Conservation (phyloP, 768 basidiomycete genomes). For the Trametes villosa region DNA sequence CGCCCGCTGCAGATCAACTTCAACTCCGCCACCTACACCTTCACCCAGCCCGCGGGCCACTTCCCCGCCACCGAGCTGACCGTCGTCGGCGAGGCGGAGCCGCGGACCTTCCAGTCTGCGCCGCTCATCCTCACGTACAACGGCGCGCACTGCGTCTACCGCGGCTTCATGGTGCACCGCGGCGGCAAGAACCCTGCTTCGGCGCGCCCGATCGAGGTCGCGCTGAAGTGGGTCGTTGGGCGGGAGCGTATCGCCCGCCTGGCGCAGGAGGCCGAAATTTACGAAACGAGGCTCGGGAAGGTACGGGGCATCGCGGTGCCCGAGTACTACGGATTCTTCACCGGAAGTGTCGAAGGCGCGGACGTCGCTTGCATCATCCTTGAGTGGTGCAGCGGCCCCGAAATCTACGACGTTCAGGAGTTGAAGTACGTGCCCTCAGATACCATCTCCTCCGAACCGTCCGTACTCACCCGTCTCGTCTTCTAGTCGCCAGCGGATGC, state of each 20-base stretch:
- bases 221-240: conserved; percentile 24
- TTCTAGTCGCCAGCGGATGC: conserved; percentile 38
- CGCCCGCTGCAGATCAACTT: conserved; percentile 1
- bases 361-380: conserved; percentile 43
- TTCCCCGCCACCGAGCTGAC: not conserved
- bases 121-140: conserved; percentile 17
- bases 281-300: conserved; percentile 36
- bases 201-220: conserved; percentile 13
- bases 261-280: conserved; percentile 40
- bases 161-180: conserved; percentile 5
- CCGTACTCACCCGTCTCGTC: not conserved
- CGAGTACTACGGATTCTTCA: conserved; percentile 43
- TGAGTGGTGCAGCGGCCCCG: conserved; percentile 40
- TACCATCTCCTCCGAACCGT: not conserved
- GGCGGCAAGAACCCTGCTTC: not conserved
- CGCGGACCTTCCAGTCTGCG: not conserved
- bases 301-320: conserved; percentile 47
- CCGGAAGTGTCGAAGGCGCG: conserved; percentile 31
- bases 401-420: conserved; percentile 12
- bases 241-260: conserved; percentile 30
- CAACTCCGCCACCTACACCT: conserved; percentile 1
- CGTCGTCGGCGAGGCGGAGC: conserved; percentile 4
- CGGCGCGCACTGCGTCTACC: conserved; percentile 20
- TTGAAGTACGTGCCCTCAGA: conserved; percentile 16
- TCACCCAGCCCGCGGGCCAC: not conserved